Conservation (phyloP, 495 filamentous ascomycete species). For the Aspergillus coremiiformis region DNA sequence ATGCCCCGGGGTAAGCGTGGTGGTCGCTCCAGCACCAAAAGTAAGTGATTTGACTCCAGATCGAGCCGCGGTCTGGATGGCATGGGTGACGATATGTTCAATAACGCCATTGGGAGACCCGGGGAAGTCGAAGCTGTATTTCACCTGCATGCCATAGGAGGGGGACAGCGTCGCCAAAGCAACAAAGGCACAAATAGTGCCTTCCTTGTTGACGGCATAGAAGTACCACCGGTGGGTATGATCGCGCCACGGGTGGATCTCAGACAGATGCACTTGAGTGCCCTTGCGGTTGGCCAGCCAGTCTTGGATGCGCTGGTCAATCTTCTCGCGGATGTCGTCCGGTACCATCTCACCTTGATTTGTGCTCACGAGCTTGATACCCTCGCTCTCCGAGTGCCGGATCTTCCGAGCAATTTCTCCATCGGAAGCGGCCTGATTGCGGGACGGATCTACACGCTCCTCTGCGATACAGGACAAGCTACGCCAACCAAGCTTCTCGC, state of each 20-base stretch:
- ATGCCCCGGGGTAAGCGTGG: slow-evolving; percentile 59
- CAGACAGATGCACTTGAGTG: slow-evolving; percentile 75
- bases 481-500: slow-evolving; percentile 70
- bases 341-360: slow-evolving; percentile 52
- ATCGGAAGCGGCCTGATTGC: slow-evolving; percentile 47
- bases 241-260: slow-evolving; percentile 77
- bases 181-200: slow-evolving; percentile 63
- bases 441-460: slow-evolving; percentile 62
- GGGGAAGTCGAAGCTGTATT: slow-evolving; percentile 82
- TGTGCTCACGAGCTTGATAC: slow-evolving; percentile 63
- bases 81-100: slow-evolving; percentile 67
- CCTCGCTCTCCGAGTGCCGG: slow-evolving; percentile 69
- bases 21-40: slow-evolving; percentile 69
- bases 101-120: slow-evolving; percentile 70
- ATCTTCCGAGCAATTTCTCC: slow-evolving; percentile 60
- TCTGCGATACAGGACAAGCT: slow-evolving; percentile 78
- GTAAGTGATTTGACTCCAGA: slow-evolving; percentile 60
- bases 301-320: slow-evolving; percentile 64
- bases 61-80: slow-evolving; percentile 61
- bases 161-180: slow-evolving; percentile 68
- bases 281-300: slow-evolving; percentile 76
- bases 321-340: slow-evolving; percentile 54
- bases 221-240: slow-evolving; percentile 71
- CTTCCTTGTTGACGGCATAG: slow-evolving; percentile 60
- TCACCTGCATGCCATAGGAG: slow-evolving; percentile 75